A percentile compares a stretch with the other conserved stretches of the same genome.
Conservation (phyloP, 805 yeast genomes). For the Metschnikowia shivogae region DNA sequence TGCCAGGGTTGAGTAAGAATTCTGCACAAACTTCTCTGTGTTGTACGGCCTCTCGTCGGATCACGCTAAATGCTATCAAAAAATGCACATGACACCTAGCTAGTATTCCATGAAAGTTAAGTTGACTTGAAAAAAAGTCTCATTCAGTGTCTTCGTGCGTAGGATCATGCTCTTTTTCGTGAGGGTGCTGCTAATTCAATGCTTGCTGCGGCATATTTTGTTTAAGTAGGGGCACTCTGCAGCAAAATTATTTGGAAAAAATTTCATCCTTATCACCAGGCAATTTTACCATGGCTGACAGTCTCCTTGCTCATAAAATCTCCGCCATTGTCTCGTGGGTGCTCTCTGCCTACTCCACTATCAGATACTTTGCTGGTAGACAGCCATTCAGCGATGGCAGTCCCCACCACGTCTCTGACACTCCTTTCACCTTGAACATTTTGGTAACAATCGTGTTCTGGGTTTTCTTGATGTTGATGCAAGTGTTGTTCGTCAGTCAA, state of each 20-base stretch:
- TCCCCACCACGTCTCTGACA: slow-evolving; percentile 51
- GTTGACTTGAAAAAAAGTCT: neutral
- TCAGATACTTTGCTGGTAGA: slow-evolving; percentile 56
- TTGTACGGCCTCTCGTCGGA: no score
- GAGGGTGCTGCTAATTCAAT: slow-evolving; percentile 1
- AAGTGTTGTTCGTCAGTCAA: slow-evolving; percentile 47
- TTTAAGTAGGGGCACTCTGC: slow-evolving; percentile 2
- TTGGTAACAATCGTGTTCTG: slow-evolving; percentile 53
- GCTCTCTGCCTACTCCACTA: slow-evolving; percentile 52
- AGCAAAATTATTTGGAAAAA: neutral
- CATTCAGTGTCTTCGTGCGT: neutral
- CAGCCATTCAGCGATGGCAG: slow-evolving; percentile 43
- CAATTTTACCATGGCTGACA: slow-evolving; percentile 6
- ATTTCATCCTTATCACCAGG: neutral
- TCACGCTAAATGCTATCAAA: no score
- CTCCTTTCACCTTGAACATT: slow-evolving; percentile 66
- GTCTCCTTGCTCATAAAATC: slow-evolving; percentile 33
- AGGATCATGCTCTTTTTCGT: neutral
- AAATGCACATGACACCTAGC: no score
- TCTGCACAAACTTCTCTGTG: no score
- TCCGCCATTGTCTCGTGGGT: slow-evolving; percentile 51
- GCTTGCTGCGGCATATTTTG: slow-evolving; percentile 5
- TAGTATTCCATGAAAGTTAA: no score
- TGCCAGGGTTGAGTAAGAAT: no score
- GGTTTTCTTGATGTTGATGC: slow-evolving; percentile 50